Conservation (phyloP, 106 monocot genomes). For the Gastrodia elata region DNA sequence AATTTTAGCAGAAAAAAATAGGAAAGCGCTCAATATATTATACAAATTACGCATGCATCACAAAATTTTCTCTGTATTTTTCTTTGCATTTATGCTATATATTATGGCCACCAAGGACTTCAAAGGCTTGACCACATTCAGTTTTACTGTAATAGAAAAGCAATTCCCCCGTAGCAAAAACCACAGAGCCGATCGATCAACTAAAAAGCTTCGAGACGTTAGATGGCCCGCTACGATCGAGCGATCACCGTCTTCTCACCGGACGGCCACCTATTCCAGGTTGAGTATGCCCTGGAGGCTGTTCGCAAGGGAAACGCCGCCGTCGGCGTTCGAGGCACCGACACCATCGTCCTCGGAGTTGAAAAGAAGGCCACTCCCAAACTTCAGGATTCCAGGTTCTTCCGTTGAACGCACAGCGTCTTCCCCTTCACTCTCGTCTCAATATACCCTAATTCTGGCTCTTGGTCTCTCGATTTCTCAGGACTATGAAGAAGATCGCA, state of each 20-base stretch:
- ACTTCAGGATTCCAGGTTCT: conserved; percentile 84
- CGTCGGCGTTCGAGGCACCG: conserved; percentile 90
- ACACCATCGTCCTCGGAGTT: conserved; percentile 92
- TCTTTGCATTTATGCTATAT: too few species aligned
- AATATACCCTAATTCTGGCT: background rate
- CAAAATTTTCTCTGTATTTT: too few species aligned
- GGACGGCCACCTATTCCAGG: conserved; percentile 96
- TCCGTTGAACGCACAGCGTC: background rate
- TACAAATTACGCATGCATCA: too few species aligned
- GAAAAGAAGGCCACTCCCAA: conserved; percentile 96
- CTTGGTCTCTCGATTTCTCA: conserved; percentile 6
- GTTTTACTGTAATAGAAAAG: too few species aligned
- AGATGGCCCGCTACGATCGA: conserved; percentile 96
- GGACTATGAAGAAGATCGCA: conserved; percentile 79
- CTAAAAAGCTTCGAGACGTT: background rate
- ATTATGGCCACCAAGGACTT: too few species aligned
- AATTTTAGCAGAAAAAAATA: too few species aligned
- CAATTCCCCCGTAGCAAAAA: background rate
- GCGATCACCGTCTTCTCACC: conserved; percentile 94
- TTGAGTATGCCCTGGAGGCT: conserved; percentile 95
- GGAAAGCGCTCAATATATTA: too few species aligned
- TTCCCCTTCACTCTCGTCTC: background rate
- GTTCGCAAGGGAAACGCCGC: conserved; percentile 95
- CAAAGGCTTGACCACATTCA: too few species aligned
- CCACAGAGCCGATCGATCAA: conserved; percentile 14